phyloP scores from a whole-genome alignment of 2,329 filamentous ascomycete species.

The Fusarium sp. region DNA sequence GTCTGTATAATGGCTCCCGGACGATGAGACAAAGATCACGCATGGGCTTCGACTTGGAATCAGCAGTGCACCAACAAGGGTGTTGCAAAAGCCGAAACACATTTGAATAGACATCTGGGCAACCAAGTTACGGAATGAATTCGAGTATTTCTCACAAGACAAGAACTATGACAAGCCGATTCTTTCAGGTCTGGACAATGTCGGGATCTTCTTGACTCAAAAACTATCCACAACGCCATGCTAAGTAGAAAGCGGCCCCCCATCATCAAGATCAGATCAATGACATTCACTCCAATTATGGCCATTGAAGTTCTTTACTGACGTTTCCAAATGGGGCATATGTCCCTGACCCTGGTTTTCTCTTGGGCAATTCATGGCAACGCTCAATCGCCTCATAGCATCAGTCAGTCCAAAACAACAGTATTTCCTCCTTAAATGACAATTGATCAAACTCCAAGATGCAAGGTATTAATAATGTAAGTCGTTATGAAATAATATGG shows the following conservation, averaged over 20 bases:
- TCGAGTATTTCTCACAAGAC: not conserved
- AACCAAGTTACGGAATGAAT: not conserved
- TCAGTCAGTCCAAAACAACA: slow-evolving; percentile 13
- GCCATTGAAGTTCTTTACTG: not conserved
- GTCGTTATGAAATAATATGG: slow-evolving; percentile 35
- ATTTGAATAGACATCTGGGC: not conserved
- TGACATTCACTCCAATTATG: not conserved
- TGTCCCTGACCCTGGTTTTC: not conserved
- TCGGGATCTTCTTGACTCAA: slow-evolving; percentile 1
- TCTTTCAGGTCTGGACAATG: not conserved
- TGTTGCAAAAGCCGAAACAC: not conserved
- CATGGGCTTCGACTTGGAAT: not conserved
- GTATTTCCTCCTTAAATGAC: slow-evolving; percentile 8
- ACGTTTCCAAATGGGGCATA: not conserved
- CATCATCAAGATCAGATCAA: slow-evolving; percentile 3
- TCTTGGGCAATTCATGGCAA: not conserved
- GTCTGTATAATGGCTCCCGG: not conserved
- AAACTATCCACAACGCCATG: slow-evolving; percentile 25
- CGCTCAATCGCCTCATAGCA: not conserved
- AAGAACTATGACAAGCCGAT: not conserved
- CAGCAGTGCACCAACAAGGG: not conserved
- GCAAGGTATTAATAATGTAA: slow-evolving; percentile 38
- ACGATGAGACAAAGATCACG: not conserved
- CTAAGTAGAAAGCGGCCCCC: slow-evolving; percentile 17
- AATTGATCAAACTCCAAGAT: slow-evolving; percentile 21